Evolutionary conservation across 306 rosid genomes (phyloP), one percentile per base, ranked within the genome.

Genomic region (Acacia confusa): DNA sequence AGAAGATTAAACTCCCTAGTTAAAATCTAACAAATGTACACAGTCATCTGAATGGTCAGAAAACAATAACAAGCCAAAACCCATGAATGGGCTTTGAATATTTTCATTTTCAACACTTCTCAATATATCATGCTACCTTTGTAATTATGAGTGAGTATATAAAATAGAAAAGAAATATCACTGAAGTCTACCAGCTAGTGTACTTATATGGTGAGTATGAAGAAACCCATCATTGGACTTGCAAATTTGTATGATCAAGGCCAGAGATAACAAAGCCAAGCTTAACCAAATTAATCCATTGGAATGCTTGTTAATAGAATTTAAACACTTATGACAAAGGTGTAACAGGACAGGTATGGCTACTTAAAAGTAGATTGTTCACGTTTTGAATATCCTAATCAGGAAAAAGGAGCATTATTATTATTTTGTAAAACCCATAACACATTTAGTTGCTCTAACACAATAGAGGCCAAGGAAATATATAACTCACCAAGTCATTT

Each of bases 401-500:
- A 5, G 47, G 32, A 60, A 60, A 60, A 60, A 60, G 25, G 67
- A 61, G 40, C 47, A 52, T 34, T 30, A n/a, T 53, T 20, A 53
- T 30, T 36, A 36, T 75, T 45, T 27, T 43, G 17, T 63, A 76
- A 63, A 78, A 69, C 48, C 34, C 52, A 30, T 45, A 20, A 72
- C 19, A 77, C 77, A 83, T 36, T 74, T 53, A 52, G 27, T 70
- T 58, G 73, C 53, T 58, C 55, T 44, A 15, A 68, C 36, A 61
- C 57, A 30, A n/a, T 68, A 83, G 60, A 78, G 64, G 78, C n/a
- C 79, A 81, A 66, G 32, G 60, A 53, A 67, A 28, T 65, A 68
- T 27, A 77, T 70, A 47, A 87, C 92, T 80, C 89, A 93, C 99
- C 97, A 86, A 73, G 70, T 86, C 84, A 79, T 87, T 85, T 87